These are phyloP conservation scores for Somion occarium DNA, from an alignment of 1,284 basidiomycete species.

Conservation along the genomic window DNA sequence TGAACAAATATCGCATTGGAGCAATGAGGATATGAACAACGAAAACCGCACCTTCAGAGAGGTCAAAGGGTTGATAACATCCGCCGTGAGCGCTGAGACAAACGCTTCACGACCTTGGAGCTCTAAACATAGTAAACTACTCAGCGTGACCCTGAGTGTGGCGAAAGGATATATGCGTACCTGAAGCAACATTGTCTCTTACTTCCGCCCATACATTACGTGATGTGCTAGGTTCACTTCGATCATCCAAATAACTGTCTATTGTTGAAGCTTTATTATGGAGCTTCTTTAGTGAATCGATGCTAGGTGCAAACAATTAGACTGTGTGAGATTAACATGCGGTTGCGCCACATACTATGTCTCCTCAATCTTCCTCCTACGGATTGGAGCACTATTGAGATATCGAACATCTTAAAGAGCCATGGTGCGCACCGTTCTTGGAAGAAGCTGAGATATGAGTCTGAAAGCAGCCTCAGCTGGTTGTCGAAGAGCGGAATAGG, in stretches of 20 bases:
- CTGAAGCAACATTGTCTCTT: slow-evolving; percentile 78
- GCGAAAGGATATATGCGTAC: slow-evolving; percentile 34
- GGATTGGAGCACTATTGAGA: not conserved
- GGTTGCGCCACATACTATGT: slow-evolving; percentile 54
- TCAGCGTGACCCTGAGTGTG: not conserved
- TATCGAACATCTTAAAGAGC: too few relatives aligned
- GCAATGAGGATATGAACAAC: not conserved
- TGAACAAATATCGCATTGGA: slow-evolving; percentile 22
- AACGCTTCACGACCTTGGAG: slow-evolving; percentile 79
- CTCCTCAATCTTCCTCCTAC: slow-evolving; percentile 79
- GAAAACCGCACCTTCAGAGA: slow-evolving; percentile 51
- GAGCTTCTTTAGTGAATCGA: slow-evolving; percentile 66
- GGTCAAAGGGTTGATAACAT: slow-evolving; percentile 67
- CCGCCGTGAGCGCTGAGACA: slow-evolving; percentile 59
- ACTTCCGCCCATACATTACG: slow-evolving; percentile 79
- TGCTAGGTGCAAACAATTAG: slow-evolving; percentile 33
- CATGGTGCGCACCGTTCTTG: slow-evolving; percentile 64
- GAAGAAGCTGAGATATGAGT: slow-evolving; percentile 81
- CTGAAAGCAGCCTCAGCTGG: slow-evolving; percentile 63
- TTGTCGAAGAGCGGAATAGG: slow-evolving; percentile 68
- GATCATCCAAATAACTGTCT: slow-evolving; percentile 61
- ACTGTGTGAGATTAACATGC: not conserved
- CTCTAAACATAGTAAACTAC: slow-evolving; percentile 40
- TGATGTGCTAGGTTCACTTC: slow-evolving; percentile 51
- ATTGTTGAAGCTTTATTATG: slow-evolving; percentile 66